Conservation (phyloP, 306 rosid genomes). For the Glycine latifolia region DNA sequence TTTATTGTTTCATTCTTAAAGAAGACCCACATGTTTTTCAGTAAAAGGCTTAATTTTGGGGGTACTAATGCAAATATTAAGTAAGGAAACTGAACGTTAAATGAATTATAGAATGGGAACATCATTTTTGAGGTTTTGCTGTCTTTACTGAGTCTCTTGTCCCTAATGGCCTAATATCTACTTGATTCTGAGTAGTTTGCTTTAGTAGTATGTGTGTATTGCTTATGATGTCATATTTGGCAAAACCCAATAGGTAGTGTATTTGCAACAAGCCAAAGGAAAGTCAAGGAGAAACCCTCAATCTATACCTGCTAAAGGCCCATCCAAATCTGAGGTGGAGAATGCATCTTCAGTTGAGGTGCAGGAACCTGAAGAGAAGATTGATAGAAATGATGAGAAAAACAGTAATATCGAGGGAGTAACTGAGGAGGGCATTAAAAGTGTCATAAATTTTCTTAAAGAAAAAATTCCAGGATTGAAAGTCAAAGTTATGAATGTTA, state of each 20-base stretch:
- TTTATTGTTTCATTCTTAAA: constrained; percentile 35
- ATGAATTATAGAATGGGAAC: constrained; percentile 31
- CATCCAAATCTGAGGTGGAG: constrained; percentile 66
- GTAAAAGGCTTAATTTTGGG: constrained; percentile 13
- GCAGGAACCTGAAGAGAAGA: constrained; percentile 65
- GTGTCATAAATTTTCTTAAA: constrained; percentile 89
- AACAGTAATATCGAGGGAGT: constrained; percentile 73
- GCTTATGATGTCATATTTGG: constrained; percentile 44
- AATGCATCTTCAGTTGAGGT: constrained; percentile 65
- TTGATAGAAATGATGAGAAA: constrained; percentile 73
- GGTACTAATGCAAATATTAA: not conserved
- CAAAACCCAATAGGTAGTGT: constrained; percentile 74
- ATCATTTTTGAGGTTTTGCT: constrained; percentile 33
- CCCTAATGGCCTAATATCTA: not conserved
- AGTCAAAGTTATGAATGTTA: constrained; percentile 81
- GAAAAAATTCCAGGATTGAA: constrained; percentile 96
- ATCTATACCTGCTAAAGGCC: constrained; percentile 60
- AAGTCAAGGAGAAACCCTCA: constrained; percentile 61
- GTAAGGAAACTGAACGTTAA: constrained; percentile 18
- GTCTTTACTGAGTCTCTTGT: constrained; percentile 20
- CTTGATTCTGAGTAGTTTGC: constrained; percentile 32
- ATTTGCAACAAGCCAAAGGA: constrained; percentile 76
- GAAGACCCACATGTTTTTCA: constrained; percentile 19
- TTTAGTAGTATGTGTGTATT: constrained; percentile 16
- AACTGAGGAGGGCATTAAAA: constrained; percentile 94